Evolutionary conservation across 345 rosid genomes (phyloP).

Genomic region (thale cress (Arabidopsis thaliana)): DNA sequence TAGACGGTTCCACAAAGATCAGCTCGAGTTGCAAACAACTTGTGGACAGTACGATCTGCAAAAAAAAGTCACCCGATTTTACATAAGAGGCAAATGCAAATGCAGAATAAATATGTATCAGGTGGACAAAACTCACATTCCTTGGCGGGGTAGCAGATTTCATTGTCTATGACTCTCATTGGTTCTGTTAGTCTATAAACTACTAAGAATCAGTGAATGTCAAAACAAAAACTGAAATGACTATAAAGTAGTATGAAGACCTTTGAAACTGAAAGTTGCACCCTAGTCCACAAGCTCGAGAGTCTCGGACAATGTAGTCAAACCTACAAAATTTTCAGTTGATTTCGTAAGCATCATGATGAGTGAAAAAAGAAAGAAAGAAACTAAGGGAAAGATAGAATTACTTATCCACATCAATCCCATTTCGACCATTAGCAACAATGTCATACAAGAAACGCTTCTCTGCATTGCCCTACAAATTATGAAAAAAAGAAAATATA

Average conservation of each 20-base stretch:
- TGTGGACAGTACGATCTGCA: slow-evolving; percentile 79
- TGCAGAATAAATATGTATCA: slow-evolving; percentile 4
- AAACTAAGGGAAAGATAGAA: slow-evolving; percentile 18
- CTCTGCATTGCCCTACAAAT: slow-evolving; percentile 58
- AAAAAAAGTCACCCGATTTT: slow-evolving; percentile 32
- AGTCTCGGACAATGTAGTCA: slow-evolving; percentile 91
- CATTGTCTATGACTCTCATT: slow-evolving; percentile 86
- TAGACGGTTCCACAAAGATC: slow-evolving; percentile 94
- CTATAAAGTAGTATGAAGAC: slow-evolving; percentile 49
- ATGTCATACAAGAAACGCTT: slow-evolving; percentile 89
- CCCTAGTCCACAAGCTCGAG: slow-evolving; percentile 92
- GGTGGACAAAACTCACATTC: slow-evolving; percentile 69
- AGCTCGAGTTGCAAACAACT: slow-evolving; percentile 88
- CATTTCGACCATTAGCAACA: slow-evolving; percentile 97
- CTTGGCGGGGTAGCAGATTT: slow-evolving; percentile 93
- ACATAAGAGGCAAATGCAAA: slow-evolving; percentile 20
- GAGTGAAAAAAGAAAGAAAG: slow-evolving; percentile 13
- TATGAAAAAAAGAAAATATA: slow-evolving; percentile 17
- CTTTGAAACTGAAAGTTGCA: slow-evolving; percentile 83
- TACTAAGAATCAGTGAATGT: slow-evolving; percentile 31
- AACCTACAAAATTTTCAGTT: slow-evolving; percentile 54
- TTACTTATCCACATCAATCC: slow-evolving; percentile 96
- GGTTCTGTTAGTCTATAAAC: slow-evolving; percentile 84
- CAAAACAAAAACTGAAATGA: slow-evolving; percentile 14
- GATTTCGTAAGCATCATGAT: not conserved